Evolutionary conservation across 495 filamentous ascomycete species (phyloP).

Genomic region (Chlorociboria aeruginascens): DNA sequence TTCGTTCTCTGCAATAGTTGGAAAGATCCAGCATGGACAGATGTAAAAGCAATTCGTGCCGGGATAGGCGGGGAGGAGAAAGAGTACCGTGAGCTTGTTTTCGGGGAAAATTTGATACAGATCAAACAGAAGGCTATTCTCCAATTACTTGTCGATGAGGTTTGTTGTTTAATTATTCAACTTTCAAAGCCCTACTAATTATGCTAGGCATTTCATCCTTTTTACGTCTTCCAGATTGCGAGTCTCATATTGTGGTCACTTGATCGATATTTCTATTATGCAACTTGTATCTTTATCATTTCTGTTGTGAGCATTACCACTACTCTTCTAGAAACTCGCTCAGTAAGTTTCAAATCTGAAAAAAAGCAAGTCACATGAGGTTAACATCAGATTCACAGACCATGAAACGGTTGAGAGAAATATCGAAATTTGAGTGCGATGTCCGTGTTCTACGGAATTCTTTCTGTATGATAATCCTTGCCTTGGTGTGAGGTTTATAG

Average conservation of each 20-base stretch:
- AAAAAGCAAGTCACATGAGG: slow-evolving; percentile 3
- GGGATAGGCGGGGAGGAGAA: slow-evolving; percentile 91
- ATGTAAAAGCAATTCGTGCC: slow-evolving; percentile 57
- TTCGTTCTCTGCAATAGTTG: slow-evolving; percentile 78
- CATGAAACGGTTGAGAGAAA: slow-evolving; percentile 80
- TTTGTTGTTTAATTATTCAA: slow-evolving; percentile 26
- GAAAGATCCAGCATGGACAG: slow-evolving; percentile 85
- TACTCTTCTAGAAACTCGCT: slow-evolving; percentile 80
- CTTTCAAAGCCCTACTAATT: slow-evolving; percentile 1
- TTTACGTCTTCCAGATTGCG: slow-evolving; percentile 96
- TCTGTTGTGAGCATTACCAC: slow-evolving; percentile 84
- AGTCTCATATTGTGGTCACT: slow-evolving; percentile 91
- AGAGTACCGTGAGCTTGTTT: slow-evolving; percentile 69
- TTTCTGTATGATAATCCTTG: slow-evolving; percentile 56
- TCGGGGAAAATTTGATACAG: slow-evolving; percentile 80
- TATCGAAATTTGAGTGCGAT: slow-evolving; percentile 90
- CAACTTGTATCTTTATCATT: slow-evolving; percentile 88
- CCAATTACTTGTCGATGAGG: slow-evolving; percentile 84
- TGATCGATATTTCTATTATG: slow-evolving; percentile 97
- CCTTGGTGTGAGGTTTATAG: background rate
- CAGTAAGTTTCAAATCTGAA: slow-evolving; percentile 37
- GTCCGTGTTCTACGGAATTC: slow-evolving; percentile 86
- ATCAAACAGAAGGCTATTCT: slow-evolving; percentile 76
- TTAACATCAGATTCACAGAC: slow-evolving; percentile 37
- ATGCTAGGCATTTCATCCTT: slow-evolving; percentile 81